Conservation (phyloP, 2,329 filamentous ascomycete genomes). For the Sclerotinia minor region DNA sequence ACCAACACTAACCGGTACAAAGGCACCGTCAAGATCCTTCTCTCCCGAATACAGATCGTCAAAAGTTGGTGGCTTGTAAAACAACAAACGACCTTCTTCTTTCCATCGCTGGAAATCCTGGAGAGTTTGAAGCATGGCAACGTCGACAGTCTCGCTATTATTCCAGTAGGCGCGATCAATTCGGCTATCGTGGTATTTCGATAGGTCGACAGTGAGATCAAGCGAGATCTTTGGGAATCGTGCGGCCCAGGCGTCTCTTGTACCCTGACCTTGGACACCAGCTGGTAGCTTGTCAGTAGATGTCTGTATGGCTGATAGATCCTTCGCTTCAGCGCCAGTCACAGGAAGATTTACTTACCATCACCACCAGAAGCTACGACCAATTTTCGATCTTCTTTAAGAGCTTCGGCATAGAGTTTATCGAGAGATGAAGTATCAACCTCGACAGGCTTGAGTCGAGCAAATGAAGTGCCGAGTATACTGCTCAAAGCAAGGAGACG, state of each 20-base stretch:
- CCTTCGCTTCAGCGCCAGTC: not conserved
- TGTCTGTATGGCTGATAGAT: not conserved
- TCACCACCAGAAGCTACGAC: constrained; percentile 12
- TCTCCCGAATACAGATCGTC: not conserved
- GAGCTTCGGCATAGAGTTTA: not conserved
- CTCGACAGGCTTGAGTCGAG: not conserved
- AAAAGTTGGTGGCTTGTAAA: constrained; percentile 9
- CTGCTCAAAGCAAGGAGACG: constrained; percentile 1
- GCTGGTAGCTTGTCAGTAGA: not conserved
- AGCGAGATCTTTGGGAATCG: constrained; percentile 7
- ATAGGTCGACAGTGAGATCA: constrained; percentile 50
- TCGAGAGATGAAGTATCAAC: not conserved
- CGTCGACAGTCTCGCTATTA: constrained; percentile 47
- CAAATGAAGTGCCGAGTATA: not conserved
- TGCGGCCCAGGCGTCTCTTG: not conserved
- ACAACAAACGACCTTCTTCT: constrained; percentile 8
- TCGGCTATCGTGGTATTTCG: constrained; percentile 54
- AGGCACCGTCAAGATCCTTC: constrained; percentile 11
- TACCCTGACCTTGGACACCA: not conserved
- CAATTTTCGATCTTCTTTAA: constrained; percentile 8
- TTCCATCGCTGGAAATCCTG: constrained; percentile 56
- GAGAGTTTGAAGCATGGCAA: constrained; percentile 51
- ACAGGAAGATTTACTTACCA: not conserved
- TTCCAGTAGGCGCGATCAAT: constrained; percentile 49
- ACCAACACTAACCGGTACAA: not conserved